A percentile compares a stretch with the other conserved stretches of the same genome.
Evolutionary conservation across 148 eudicot genomes (phyloP).

Genomic region (Vaccinium myrtillus): DNA sequence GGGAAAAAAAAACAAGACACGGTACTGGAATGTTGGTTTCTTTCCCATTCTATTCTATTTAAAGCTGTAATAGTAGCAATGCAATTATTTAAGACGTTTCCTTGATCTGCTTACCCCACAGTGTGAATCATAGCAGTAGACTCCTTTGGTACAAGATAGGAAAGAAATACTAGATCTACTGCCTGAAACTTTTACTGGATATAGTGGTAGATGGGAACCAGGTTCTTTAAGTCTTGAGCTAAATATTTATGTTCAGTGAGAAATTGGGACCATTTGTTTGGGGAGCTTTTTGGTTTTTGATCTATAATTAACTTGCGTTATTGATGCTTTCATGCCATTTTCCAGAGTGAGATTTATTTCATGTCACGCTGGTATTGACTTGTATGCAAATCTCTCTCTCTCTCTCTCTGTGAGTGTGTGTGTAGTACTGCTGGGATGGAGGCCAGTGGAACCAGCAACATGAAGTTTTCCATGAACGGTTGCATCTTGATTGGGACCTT

Average conservation of each 20-base stretch:
- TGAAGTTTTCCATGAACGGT: conserved; percentile 98
- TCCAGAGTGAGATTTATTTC: background rate
- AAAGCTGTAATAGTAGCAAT: background rate
- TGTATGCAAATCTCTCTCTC: background rate
- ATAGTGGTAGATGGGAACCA: background rate
- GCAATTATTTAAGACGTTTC: background rate
- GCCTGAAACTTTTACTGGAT: background rate
- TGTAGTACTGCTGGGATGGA: conserved; percentile 94
- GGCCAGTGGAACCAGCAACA: conserved; percentile 99
- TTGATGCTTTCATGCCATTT: background rate
- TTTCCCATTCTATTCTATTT: background rate
- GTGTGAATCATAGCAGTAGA: background rate
- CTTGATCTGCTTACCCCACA: background rate
- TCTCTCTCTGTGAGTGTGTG: background rate
- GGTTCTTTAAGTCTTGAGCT: background rate
- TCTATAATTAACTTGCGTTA: background rate
- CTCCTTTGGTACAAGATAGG: background rate
- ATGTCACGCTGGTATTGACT: background rate
- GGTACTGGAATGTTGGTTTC: background rate
- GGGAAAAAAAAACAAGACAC: too few species aligned
- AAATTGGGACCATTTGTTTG: background rate
- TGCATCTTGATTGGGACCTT: conserved; percentile 87
- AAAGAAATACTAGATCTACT: background rate
- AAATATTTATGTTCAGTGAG: background rate
- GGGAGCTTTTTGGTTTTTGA: background rate